These are phyloP conservation scores for Stenocarpella maydis DNA, from an alignment of 2,329 filamentous ascomycete genomes.

Conservation along the genomic window DNA sequence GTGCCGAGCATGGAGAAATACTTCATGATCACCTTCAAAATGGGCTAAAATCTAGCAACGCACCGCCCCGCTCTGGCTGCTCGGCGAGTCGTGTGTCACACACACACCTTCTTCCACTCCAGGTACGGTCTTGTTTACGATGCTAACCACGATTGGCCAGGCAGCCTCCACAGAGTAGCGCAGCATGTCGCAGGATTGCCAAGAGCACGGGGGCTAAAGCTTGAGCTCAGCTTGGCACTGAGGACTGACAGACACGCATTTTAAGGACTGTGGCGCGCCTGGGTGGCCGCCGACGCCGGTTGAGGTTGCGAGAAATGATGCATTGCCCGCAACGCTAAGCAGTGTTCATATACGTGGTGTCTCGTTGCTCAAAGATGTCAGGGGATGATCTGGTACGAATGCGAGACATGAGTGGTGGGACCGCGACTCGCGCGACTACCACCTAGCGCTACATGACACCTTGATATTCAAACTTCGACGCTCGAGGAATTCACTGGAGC, in stretches of 20 bases:
- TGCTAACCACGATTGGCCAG: not conserved
- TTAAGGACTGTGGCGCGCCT: not conserved
- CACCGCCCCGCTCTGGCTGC: conserved; percentile 17
- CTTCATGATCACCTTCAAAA: not conserved
- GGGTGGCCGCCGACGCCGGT: conserved; percentile 2
- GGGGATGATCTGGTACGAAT: conserved; percentile 27
- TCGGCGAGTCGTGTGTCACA: conserved; percentile 10
- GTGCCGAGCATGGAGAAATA: not conserved
- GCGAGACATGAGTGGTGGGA: conserved; percentile 4
- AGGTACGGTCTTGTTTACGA: not conserved
- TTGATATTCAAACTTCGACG: not conserved
- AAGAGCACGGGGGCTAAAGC: conserved; percentile 8
- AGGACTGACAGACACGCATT: not conserved
- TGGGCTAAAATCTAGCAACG: conserved; percentile 12
- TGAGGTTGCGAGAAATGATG: not conserved
- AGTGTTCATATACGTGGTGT: conserved; percentile 12
- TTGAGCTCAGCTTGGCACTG: conserved; percentile 6
- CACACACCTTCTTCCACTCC: conserved; percentile 1
- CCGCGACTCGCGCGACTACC: conserved; percentile 12
- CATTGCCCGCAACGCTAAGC: not conserved
- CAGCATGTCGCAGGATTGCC: not conserved
- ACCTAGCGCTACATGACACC: not conserved
- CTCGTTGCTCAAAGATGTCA: conserved; percentile 29
- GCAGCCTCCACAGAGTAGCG: not conserved
- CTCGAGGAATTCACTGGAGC: not conserved